A percentile compares a stretch with the other conserved stretches of the same genome.
Evolutionary conservation across 768 basidiomycete species (phyloP).

Genomic region (Baorangia bicolor): DNA sequence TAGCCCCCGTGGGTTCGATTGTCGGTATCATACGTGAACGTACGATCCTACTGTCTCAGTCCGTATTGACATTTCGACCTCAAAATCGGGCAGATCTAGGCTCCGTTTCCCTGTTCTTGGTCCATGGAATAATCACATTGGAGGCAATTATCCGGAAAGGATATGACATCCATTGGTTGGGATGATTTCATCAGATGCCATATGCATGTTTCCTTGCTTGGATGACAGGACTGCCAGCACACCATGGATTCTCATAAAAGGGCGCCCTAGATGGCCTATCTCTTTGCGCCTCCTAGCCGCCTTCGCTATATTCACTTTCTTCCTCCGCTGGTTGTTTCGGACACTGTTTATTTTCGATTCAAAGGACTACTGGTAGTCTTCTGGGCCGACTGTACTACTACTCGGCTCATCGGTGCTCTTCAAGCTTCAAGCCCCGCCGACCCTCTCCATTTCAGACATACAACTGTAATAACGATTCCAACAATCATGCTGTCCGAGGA

Average conservation of each 20-base stretch:
- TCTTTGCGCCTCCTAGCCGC: neutral
- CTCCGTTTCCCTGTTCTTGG: neutral
- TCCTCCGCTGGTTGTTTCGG: neutral
- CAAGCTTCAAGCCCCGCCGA: too few species aligned
- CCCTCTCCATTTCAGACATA: neutral
- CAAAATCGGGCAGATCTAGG: neutral
- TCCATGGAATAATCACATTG: neutral
- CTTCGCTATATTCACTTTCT: neutral
- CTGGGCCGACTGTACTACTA: neutral
- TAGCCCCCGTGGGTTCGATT: too few species aligned
- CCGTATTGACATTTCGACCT: neutral
- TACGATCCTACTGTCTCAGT: neutral
- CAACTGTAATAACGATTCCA: neutral
- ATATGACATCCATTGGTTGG: neutral
- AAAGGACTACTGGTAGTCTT: neutral
- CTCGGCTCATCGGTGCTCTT: neutral
- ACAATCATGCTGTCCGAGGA: conserved; percentile 9
- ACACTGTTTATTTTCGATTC: neutral
- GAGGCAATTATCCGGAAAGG: neutral
- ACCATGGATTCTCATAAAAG: neutral
- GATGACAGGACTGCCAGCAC: neutral
- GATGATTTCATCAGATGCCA: neutral
- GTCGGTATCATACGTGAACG: neutral
- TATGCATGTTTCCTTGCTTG: neutral
- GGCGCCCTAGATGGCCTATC: neutral